Evolutionary conservation across 345 rosid genomes (phyloP).

Genomic region (Cardamine chenopodiifolia): DNA sequence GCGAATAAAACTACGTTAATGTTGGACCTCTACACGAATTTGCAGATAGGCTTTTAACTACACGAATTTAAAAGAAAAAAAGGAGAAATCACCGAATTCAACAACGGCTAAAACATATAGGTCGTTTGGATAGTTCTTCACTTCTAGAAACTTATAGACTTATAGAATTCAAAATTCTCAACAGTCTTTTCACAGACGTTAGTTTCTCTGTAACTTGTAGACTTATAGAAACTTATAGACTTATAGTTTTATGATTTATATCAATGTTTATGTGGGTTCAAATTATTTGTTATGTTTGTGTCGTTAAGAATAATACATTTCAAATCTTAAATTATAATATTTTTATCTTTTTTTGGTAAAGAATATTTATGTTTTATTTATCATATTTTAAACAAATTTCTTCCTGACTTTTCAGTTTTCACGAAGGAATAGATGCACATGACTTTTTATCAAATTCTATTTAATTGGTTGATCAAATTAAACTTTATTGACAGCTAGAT

Average conservation of each 20-base stretch:
- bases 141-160: too few species aligned
- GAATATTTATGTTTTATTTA: neutral
- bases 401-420: neutral
- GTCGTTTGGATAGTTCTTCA: neutral
- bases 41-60: too few species aligned
- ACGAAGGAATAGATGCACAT: conserved; percentile 24
- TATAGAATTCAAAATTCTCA: too few species aligned
- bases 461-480: conserved; percentile 9
- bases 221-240: too few species aligned
- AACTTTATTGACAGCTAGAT: conserved; percentile 4
- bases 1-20: neutral
- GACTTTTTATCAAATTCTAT: conserved; percentile 11
- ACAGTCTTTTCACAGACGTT: too few species aligned
- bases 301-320: neutral
- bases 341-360: too few species aligned
- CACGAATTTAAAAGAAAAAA: too few species aligned
- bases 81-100: too few species aligned
- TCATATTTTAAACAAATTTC: neutral
- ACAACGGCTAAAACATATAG: too few species aligned
- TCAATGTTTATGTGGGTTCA: too few species aligned
- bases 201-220: too few species aligned
- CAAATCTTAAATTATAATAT: neutral
- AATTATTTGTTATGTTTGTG: neutral
- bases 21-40: neutral
- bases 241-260: too few species aligned